Conservation (phyloP, 2,329 filamentous ascomycete genomes). For the Tolypocladium album region DNA sequence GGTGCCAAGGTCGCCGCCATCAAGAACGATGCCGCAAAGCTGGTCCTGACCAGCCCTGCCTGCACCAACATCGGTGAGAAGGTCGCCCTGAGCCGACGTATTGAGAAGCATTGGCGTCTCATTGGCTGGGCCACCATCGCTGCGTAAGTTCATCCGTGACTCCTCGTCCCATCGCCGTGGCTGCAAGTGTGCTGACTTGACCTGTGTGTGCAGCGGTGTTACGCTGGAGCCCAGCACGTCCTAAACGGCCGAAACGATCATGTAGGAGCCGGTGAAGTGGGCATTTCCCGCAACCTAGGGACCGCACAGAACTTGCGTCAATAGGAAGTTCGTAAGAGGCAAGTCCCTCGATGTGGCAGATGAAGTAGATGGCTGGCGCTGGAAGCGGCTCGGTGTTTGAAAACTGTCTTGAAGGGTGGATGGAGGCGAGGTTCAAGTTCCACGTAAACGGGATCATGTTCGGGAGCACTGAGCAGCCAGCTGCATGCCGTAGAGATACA, state of each 20-base stretch:
- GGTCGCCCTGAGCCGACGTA: constrained; percentile 90
- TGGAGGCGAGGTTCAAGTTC: not conserved
- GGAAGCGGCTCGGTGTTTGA: not conserved
- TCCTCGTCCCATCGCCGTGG: not conserved
- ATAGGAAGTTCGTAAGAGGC: not conserved
- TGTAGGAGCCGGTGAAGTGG: not conserved
- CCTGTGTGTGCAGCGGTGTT: constrained; percentile 31
- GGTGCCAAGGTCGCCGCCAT: constrained; percentile 96
- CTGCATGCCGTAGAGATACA: constrained; percentile 1
- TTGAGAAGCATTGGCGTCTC: constrained; percentile 98
- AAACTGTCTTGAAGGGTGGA: not conserved
- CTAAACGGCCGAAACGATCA: constrained; percentile 13
- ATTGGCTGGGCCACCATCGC: constrained; percentile 85
- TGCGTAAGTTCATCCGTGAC: constrained; percentile 35
- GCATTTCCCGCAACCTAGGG: not conserved
- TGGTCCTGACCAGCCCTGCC: constrained; percentile 83
- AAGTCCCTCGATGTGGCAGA: not conserved
- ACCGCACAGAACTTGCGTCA: not conserved
- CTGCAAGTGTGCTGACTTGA: not conserved
- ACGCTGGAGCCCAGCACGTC: constrained; percentile 40
- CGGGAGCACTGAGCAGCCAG: not conserved
- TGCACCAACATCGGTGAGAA: constrained; percentile 98
- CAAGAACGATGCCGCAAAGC: constrained; percentile 94
- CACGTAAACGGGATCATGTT: not conserved
- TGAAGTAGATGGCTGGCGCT: constrained; percentile 1